Percentiles rank a stretch among this genome's conserved stretches.
These are phyloP conservation scores for Thalassiosira livingstoniorum DNA, from an alignment of 352 stramenopile genomes.

Conservation along the genomic window DNA sequence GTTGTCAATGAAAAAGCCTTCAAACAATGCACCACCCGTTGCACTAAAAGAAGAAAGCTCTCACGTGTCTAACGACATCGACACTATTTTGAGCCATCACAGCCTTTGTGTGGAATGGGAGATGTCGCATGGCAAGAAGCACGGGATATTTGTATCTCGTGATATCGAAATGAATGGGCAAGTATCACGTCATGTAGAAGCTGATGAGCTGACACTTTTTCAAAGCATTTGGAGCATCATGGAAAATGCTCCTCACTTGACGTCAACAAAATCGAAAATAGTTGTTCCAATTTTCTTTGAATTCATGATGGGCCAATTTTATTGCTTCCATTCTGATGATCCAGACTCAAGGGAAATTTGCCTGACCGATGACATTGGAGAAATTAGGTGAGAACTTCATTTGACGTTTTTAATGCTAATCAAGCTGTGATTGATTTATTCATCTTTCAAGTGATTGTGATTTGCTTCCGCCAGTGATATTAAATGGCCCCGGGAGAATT, in stretches of 20 bases:
- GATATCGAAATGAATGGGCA: conserved; percentile 52
- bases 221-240: conserved; percentile 79
- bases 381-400: conserved; percentile 35
- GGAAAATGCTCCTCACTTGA: conserved; percentile 69
- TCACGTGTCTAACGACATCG: conserved; percentile 22
- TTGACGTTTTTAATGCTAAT: not conserved
- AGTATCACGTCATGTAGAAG: conserved; percentile 67
- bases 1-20: conserved; percentile 60
- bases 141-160: conserved; percentile 61
- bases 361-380: conserved; percentile 44
- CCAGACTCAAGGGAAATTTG: conserved; percentile 76
- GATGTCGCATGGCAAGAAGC: conserved; percentile 54
- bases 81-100: conserved; percentile 59
- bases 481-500: conserved; percentile 53
- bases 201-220: conserved; percentile 73
- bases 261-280: conserved; percentile 76
- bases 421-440: not conserved
- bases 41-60: not conserved
- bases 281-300: conserved; percentile 85
- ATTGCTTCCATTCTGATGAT: conserved; percentile 78
- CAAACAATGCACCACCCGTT: not conserved
- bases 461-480: conserved; percentile 5
- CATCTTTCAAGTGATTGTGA: conserved; percentile 12
- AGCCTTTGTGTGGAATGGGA: conserved; percentile 71
- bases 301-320: conserved; percentile 83